Conservation (phyloP, 2,329 filamentous ascomycete genomes). For the Neonectria sp. region DNA sequence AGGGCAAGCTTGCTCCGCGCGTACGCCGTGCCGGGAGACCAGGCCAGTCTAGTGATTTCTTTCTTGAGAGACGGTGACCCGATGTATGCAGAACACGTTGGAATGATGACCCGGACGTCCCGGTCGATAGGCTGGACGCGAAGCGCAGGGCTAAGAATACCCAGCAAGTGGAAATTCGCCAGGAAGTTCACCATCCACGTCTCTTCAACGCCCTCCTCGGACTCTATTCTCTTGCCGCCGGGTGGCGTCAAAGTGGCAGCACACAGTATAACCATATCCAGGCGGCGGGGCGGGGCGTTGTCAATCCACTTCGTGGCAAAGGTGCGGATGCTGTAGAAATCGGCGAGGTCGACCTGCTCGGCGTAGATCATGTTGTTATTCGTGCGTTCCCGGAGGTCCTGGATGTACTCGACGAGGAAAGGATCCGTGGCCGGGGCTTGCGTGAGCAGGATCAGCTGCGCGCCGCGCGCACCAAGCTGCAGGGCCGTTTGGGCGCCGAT, state of each 20-base stretch:
- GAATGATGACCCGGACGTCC: conserved; percentile 89
- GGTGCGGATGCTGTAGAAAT: conserved; percentile 88
- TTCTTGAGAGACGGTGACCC: conserved; percentile 77
- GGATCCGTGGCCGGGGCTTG: conserved; percentile 85
- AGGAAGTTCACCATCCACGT: conserved; percentile 97
- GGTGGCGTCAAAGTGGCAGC: conserved; percentile 83
- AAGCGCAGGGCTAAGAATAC: conserved; percentile 91
- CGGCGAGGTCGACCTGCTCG: conserved; percentile 92
- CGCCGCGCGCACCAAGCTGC: conserved; percentile 84
- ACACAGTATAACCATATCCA: conserved; percentile 94
- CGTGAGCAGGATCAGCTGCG: conserved; percentile 92
- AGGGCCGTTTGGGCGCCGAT: conserved; percentile 85
- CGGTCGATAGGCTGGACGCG: conserved; percentile 93
- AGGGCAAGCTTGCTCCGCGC: conserved; percentile 82
- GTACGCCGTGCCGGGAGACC: conserved; percentile 72
- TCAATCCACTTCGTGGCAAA: conserved; percentile 99
- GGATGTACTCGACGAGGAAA: conserved; percentile 93
- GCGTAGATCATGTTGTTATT: conserved; percentile 93
- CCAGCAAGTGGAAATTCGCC: conserved; percentile 94
- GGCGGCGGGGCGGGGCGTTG: conserved; percentile 87
- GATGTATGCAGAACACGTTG: conserved; percentile 92
- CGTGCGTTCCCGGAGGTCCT: conserved; percentile 84
- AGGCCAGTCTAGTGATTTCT: conserved; percentile 63
- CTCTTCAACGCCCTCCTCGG: conserved; percentile 85
- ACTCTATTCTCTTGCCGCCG: conserved; percentile 72